Base-by-base conservation (phyloP, 2,329 filamentous ascomycete species). In the Sclerotinia minor region DNA sequence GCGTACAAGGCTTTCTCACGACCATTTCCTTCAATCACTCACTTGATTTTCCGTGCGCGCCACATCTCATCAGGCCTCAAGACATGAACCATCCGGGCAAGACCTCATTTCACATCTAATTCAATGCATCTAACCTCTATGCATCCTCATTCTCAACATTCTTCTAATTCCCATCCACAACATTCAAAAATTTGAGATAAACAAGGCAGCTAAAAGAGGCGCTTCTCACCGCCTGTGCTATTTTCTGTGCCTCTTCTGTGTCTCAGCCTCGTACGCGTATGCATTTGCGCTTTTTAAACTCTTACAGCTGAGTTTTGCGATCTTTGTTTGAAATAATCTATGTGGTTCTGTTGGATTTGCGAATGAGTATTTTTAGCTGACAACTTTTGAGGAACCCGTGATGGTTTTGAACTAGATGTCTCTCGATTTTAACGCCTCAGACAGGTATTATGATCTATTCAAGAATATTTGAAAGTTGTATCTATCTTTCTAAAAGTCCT, bases 21-120 rank as follows among this genome's bases (percentile, higher is more conserved):
- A 17, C 38, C 38, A 41, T 41, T 41, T 41, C 13, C 5, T 15
- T 5, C 38, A 41, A 17, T n/a, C 59, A 63, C n/a, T 63, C 15
- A 63, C 47, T 24, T 50, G 59, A 63, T 63, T 29, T 29, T 29
- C 29, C 45, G 58, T 61, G n/a, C 13, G 19, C 5, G 29, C 59
- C 32, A 26, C 45, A 21, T 47, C 8, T 26, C 15, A 50, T 63
- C 35, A n/a, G 59, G 45, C 59, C 59, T 3, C n/a, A 50, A 63
- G 45, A 41, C 59, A 24, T 50, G 1, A n/a, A 41, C 0, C 7
- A 26, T 50, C 13, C 45, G 26, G 58, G 58, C 44, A 60, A 47
- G 3, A 47, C 19, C 13, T 11, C 57, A 32, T 47, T 32, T 19
- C 1, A 7, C 41, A 21, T 59, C 5, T n/a, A 19, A 7, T 9